Evolutionary conservation across 2,329 filamentous ascomycete genomes (phyloP).

Genomic region (Emydomyces testavorans): DNA sequence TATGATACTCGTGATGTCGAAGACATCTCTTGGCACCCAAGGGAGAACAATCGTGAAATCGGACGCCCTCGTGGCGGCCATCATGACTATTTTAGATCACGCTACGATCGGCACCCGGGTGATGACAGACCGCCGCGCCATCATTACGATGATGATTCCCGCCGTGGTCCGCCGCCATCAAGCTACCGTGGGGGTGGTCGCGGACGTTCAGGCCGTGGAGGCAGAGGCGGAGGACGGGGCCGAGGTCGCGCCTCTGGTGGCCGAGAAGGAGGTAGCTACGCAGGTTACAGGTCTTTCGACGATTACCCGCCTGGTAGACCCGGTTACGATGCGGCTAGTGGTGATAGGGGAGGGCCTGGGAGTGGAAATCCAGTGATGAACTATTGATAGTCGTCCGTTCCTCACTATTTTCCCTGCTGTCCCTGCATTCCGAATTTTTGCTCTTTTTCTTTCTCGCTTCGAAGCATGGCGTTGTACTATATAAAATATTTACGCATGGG

Average conservation of each 20-base stretch:
- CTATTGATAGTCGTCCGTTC: slow-evolving; percentile 27
- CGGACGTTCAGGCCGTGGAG: slow-evolving; percentile 36
- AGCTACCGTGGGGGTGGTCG: slow-evolving; percentile 26
- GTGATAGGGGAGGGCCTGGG: slow-evolving; percentile 23
- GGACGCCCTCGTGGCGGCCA: slow-evolving; percentile 19
- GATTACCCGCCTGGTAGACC: slow-evolving; percentile 35
- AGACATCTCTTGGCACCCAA: slow-evolving; percentile 21
- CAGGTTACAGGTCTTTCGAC: slow-evolving; percentile 56
- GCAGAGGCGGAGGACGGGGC: slow-evolving; percentile 32
- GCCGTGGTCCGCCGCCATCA: slow-evolving; percentile 17
- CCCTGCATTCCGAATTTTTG: background rate
- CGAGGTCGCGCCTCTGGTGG: slow-evolving; percentile 36
- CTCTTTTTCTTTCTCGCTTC: background rate
- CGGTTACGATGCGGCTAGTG: slow-evolving; percentile 24
- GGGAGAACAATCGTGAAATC: slow-evolving; percentile 22
- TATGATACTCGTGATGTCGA: slow-evolving; percentile 48
- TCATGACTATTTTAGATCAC: slow-evolving; percentile 22
- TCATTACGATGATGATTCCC: slow-evolving; percentile 36
- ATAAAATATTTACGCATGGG: background rate
- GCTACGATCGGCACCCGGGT: slow-evolving; percentile 21
- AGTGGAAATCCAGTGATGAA: slow-evolving; percentile 30
- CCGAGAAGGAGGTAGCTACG: slow-evolving; percentile 38
- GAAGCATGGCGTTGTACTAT: background rate
- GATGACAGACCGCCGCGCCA: slow-evolving; percentile 18
- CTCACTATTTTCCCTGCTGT: background rate